These are phyloP conservation scores for Cucurbita argyrosperma DNA, from an alignment of 306 rosid species.

Conservation along the genomic window DNA sequence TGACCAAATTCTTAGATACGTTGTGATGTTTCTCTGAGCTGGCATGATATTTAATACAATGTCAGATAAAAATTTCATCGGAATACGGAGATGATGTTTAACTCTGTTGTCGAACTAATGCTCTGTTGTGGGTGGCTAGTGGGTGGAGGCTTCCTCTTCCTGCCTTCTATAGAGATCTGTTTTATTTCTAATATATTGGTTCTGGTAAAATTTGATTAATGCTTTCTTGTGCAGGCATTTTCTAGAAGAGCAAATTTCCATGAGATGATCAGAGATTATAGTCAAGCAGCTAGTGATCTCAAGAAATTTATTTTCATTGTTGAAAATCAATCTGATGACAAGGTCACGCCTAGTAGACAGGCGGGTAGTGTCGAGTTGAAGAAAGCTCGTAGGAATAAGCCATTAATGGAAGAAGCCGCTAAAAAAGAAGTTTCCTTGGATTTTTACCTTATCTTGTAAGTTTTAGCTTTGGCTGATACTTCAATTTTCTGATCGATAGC, in stretches of 20 bases:
- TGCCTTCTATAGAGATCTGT: background rate
- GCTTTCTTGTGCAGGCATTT: conserved; percentile 44
- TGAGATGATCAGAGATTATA: conserved; percentile 74
- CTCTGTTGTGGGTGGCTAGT: background rate
- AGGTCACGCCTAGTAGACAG: conserved; percentile 39
- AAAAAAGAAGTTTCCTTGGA: conserved; percentile 51
- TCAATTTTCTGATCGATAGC: background rate
- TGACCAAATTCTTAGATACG: background rate
- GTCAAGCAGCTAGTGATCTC: conserved; percentile 62
- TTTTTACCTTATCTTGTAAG: conserved; percentile 80
- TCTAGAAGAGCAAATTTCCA: conserved; percentile 83
- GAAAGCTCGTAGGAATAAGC: conserved; percentile 40
- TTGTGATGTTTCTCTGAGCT: background rate
- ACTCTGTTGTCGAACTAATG: background rate
- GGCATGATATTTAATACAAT: background rate
- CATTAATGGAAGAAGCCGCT: conserved; percentile 54
- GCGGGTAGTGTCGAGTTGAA: conserved; percentile 35
- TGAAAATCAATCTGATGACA: conserved; percentile 49
- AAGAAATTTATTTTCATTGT: conserved; percentile 40
- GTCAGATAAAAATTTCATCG: background rate
- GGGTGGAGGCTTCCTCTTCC: background rate
- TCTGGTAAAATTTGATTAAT: background rate
- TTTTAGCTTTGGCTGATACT: conserved; percentile 13
- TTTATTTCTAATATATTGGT: background rate
- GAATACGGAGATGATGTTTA: background rate